Conservation (phyloP, 2,329 filamentous ascomycete genomes). For the Triangularia verruculosa region DNA sequence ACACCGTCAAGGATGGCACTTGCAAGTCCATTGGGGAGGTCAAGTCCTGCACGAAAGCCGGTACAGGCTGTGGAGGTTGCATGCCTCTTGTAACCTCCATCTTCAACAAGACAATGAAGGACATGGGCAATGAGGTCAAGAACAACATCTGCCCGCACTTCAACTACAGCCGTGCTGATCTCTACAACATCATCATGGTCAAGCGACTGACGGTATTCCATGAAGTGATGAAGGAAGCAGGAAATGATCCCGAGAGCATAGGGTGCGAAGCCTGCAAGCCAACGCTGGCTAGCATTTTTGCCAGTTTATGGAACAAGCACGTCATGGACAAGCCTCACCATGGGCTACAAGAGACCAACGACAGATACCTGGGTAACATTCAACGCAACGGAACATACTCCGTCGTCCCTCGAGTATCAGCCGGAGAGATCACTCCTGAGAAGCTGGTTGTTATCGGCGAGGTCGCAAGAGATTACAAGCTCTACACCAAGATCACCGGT, state of each 20-base stretch:
- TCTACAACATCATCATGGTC: constrained; percentile 86
- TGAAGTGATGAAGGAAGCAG: constrained; percentile 75
- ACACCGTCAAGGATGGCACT: constrained; percentile 68
- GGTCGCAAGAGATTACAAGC: constrained; percentile 76
- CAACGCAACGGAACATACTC: constrained; percentile 90
- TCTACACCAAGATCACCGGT: constrained; percentile 92
- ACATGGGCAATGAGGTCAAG: constrained; percentile 81
- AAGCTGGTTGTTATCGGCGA: constrained; percentile 80
- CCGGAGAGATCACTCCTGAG: constrained; percentile 83
- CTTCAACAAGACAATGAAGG: constrained; percentile 83
- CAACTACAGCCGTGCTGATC: constrained; percentile 74
- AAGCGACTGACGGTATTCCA: constrained; percentile 70
- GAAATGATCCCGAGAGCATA: constrained; percentile 66
- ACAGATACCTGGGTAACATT: constrained; percentile 83
- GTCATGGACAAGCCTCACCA: constrained; percentile 67
- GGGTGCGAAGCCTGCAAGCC: constrained; percentile 90
- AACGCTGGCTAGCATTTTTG: constrained; percentile 73
- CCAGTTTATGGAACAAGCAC: constrained; percentile 80
- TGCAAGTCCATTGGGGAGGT: constrained; percentile 80
- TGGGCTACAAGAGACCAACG: constrained; percentile 87
- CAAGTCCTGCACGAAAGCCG: constrained; percentile 88
- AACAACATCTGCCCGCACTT: constrained; percentile 87
- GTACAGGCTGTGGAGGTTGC: constrained; percentile 86
- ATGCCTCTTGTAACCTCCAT: constrained; percentile 85
- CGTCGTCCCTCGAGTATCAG: constrained; percentile 78